phyloP scores from a whole-genome alignment of 2,329 filamentous ascomycete species.

The Alternaria brassicicola region DNA sequence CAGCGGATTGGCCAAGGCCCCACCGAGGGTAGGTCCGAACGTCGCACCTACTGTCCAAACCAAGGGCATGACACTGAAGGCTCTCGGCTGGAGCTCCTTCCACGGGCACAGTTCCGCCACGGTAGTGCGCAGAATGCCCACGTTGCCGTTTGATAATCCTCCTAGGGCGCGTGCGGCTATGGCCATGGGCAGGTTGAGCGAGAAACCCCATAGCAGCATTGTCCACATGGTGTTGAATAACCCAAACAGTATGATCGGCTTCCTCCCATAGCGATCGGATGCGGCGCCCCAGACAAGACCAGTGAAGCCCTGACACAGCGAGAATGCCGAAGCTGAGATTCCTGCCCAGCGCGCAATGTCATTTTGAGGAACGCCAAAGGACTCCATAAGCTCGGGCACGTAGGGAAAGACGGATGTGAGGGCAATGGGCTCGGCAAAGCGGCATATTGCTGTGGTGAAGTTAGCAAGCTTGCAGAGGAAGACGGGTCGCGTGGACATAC shows the following conservation, averaged over 20 bases:
- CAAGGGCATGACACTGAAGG: slow-evolving; percentile 92
- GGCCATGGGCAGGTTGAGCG: slow-evolving; percentile 78
- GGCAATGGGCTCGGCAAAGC: slow-evolving; percentile 89
- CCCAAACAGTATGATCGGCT: slow-evolving; percentile 81
- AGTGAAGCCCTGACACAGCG: slow-evolving; percentile 77
- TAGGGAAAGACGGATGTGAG: slow-evolving; percentile 94
- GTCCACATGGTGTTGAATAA: slow-evolving; percentile 78
- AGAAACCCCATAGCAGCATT: slow-evolving; percentile 83
- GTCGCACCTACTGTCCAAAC: slow-evolving; percentile 88
- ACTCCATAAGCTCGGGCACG: slow-evolving; percentile 66
- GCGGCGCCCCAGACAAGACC: slow-evolving; percentile 88
- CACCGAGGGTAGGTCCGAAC: slow-evolving; percentile 84
- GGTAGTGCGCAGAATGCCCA: slow-evolving; percentile 84
- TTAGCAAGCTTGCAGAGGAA: slow-evolving; percentile 2
- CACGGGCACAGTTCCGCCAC: slow-evolving; percentile 92
- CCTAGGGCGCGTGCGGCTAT: slow-evolving; percentile 77
- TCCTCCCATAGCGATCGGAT: slow-evolving; percentile 82
- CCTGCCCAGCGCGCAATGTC: slow-evolving; percentile 72
- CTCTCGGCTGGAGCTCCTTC: slow-evolving; percentile 81
- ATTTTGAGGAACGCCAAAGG: slow-evolving; percentile 47
- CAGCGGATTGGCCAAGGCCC: slow-evolving; percentile 81
- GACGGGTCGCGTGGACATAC: slow-evolving; percentile 25
- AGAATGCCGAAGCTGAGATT: slow-evolving; percentile 82
- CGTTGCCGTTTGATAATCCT: slow-evolving; percentile 85
- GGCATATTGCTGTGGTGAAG: slow-evolving; percentile 75